phyloP scores from a whole-genome alignment of 352 stramenopile genomes.

The Phytophthora rubi region DNA sequence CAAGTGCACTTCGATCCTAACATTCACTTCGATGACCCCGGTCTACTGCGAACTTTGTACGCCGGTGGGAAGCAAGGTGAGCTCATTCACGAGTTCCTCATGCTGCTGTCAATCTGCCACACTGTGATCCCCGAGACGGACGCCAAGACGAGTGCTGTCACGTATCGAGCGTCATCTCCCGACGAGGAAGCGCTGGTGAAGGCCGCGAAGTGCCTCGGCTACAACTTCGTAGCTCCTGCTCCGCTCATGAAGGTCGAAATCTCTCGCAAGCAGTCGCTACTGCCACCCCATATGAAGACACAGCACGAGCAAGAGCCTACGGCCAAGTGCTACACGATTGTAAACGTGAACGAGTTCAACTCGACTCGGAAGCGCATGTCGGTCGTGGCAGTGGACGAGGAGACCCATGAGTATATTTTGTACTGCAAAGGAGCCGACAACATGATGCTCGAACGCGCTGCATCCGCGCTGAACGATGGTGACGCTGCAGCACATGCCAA shows the following conservation, averaged over 20 bases:
- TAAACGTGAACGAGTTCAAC: slow-evolving; percentile 88
- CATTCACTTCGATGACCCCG: slow-evolving; percentile 67
- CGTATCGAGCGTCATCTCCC: slow-evolving; percentile 62
- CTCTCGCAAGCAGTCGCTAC: slow-evolving; percentile 42
- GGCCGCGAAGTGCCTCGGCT: slow-evolving; percentile 65
- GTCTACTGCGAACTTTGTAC: slow-evolving; percentile 42
- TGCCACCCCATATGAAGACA: slow-evolving; percentile 21
- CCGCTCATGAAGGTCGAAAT: slow-evolving; percentile 61
- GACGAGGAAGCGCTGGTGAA: slow-evolving; percentile 77
- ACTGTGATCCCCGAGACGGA: slow-evolving; percentile 76
- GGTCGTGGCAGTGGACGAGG: slow-evolving; percentile 86
- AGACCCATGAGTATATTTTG: slow-evolving; percentile 53
- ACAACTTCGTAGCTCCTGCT: slow-evolving; percentile 60
- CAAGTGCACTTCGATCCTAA: slow-evolving; percentile 59
- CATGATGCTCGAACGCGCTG: slow-evolving; percentile 75
- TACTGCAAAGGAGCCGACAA: slow-evolving; percentile 89
- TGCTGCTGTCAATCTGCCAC: slow-evolving; percentile 64
- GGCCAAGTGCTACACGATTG: slow-evolving; percentile 53
- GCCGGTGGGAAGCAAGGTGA: slow-evolving; percentile 43
- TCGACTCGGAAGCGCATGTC: slow-evolving; percentile 98
- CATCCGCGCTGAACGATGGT: slow-evolving; percentile 13
- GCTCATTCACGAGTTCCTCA: slow-evolving; percentile 65
- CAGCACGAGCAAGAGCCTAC: slow-evolving; percentile 17
- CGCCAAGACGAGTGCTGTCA: slow-evolving; percentile 51
- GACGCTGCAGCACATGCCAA: slow-evolving; percentile 23